A percentile compares a stretch with the other conserved stretches of the same genome.
phyloP scores from a whole-genome alignment of 306 rosid genomes.

The Cucurbita pepo region DNA sequence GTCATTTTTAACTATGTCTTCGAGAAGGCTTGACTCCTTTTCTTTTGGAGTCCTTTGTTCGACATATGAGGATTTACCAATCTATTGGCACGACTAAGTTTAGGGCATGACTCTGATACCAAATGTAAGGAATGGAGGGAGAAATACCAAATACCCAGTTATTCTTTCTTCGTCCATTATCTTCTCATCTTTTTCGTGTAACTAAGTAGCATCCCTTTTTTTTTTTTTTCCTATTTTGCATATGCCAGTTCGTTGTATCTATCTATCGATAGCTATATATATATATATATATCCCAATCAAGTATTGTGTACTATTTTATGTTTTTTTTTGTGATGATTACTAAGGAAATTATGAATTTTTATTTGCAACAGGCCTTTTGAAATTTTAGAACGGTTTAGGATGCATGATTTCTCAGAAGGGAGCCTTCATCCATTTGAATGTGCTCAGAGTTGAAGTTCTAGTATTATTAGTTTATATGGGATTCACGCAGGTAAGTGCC shows the following conservation, averaged over 20 bases:
- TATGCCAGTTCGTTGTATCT: not conserved
- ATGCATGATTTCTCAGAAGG: conserved; percentile 91
- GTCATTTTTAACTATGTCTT: too few relatives aligned
- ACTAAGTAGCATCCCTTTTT: not conserved
- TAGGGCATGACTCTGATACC: too few relatives aligned
- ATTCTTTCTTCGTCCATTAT: not conserved
- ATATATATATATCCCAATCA: not conserved
- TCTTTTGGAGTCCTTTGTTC: too few relatives aligned
- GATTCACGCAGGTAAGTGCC: not conserved
- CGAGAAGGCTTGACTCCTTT: too few relatives aligned
- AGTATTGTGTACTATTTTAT: not conserved
- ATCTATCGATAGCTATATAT: too few relatives aligned
- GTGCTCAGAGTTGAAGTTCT: conserved; percentile 63
- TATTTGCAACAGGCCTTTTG: conserved; percentile 50
- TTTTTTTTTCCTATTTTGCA: not conserved
- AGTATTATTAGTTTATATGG: not conserved
- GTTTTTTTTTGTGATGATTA: not conserved
- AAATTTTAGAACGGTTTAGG: conserved; percentile 66
- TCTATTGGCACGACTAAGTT: too few relatives aligned
- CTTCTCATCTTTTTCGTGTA: not conserved
- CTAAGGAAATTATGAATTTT: not conserved
- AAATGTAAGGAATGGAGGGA: too few relatives aligned
- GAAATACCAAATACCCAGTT: too few relatives aligned
- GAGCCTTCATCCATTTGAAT: conserved; percentile 82
- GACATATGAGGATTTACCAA: too few relatives aligned